A percentile compares a stretch with the other conserved stretches of the same genome.
Evolutionary conservation across 2,329 filamentous ascomycete genomes (phyloP).

Genomic region (Penicillium glabrum): DNA sequence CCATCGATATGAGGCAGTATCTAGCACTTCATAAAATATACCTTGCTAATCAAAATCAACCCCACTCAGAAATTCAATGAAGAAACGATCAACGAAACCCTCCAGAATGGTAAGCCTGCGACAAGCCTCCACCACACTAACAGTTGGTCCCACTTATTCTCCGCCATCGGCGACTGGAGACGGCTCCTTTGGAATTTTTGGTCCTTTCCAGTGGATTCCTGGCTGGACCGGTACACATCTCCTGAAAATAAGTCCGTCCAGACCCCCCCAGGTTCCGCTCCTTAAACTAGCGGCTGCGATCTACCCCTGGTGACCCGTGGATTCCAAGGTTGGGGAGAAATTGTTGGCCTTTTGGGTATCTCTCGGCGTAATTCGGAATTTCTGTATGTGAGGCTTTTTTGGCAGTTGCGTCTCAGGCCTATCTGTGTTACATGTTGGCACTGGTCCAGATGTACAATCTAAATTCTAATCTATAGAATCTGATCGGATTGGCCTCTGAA

Average conservation of each 20-base stretch:
- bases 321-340: not conserved
- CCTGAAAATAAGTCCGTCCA: slow-evolving; percentile 3
- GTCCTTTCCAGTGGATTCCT: not conserved
- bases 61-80: no score
- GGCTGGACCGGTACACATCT: not conserved
- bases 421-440: no score
- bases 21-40: no score
- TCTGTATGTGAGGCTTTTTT: not conserved
- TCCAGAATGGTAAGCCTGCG: slow-evolving; percentile 7
- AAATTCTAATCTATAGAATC: not conserved
- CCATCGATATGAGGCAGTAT: no score
- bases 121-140: slow-evolving; percentile 9
- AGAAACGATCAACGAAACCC: no score
- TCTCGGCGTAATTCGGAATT: slow-evolving; percentile 13
- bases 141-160: slow-evolving; percentile 12
- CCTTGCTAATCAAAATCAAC: no score
- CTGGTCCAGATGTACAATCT: not conserved
- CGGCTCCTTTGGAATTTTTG: not conserved
- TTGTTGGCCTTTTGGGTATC: not conserved
- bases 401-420: not conserved
- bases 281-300: slow-evolving; percentile 11
- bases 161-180: slow-evolving; percentile 16
- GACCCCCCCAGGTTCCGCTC: slow-evolving; percentile 5
- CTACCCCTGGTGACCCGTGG: slow-evolving; percentile 1
- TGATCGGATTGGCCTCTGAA: not conserved